These are phyloP conservation scores for Abrus pulchellus DNA, from an alignment of 306 rosid genomes.

Conservation along the genomic window DNA sequence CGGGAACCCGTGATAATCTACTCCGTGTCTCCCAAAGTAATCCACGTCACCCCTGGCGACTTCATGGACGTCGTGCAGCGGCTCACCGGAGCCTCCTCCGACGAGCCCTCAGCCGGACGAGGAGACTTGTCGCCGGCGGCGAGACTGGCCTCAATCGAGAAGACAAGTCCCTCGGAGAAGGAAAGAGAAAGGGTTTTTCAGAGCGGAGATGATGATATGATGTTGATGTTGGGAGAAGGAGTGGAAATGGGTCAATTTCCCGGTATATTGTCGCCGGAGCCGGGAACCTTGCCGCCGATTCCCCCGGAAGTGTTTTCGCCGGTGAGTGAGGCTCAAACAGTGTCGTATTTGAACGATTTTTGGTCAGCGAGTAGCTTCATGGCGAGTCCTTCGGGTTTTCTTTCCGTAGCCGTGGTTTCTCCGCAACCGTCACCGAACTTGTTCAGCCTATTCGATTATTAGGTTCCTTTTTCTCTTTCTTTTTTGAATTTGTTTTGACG, in stretches of 20 bases:
- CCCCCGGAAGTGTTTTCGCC: conserved; percentile 63
- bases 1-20: conserved; percentile 65
- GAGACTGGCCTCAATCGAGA: conserved; percentile 71
- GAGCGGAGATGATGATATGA: conserved; percentile 20
- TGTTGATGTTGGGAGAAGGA: conserved; percentile 45
- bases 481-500: not conserved
- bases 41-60: conserved; percentile 56
- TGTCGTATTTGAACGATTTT: conserved; percentile 46
- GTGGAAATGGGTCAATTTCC: conserved; percentile 65
- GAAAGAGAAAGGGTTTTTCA: conserved; percentile 38
- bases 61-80: conserved; percentile 85
- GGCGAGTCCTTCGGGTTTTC: conserved; percentile 62
- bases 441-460: conserved; percentile 57
- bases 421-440: conserved; percentile 65
- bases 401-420: conserved; percentile 51
- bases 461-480: not conserved
- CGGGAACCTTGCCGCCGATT: conserved; percentile 59
- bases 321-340: conserved; percentile 42
- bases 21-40: conserved; percentile 62
- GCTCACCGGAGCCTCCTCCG: conserved; percentile 68
- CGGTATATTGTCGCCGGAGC: conserved; percentile 69
- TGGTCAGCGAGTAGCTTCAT: conserved; percentile 52
- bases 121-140: conserved; percentile 81
- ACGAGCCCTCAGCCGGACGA: conserved; percentile 22
- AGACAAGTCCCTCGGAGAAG: conserved; percentile 59